Evolutionary conservation across 2,329 filamentous ascomycete species (phyloP).

Genomic region (Beauveria asiatica): DNA sequence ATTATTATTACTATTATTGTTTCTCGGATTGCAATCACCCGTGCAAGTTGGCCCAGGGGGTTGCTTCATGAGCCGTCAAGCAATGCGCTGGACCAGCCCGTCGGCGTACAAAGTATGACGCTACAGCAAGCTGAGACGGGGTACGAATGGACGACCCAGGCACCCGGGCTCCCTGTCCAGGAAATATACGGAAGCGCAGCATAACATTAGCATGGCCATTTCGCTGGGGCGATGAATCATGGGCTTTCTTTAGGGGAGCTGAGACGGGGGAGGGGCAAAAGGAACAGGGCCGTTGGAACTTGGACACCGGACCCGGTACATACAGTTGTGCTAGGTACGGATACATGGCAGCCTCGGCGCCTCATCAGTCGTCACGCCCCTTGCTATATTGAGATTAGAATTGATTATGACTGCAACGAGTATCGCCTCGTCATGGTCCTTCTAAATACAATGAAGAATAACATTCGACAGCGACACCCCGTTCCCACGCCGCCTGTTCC

Average conservation of each 20-base stretch:
- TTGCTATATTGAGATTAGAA: neutral
- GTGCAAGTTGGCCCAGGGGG: too few species aligned
- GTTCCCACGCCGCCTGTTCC: neutral
- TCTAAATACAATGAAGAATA: neutral
- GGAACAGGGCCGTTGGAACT: neutral
- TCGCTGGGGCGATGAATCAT: conserved; percentile 5
- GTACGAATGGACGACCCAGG: neutral
- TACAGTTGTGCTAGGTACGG: neutral
- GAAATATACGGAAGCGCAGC: neutral
- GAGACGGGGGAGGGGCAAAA: neutral
- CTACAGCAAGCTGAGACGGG: conserved; percentile 5
- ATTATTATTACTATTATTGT: neutral
- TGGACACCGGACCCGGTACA: too few species aligned
- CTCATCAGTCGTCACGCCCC: neutral
- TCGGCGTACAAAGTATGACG: neutral
- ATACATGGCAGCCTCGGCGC: neutral
- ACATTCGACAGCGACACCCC: neutral
- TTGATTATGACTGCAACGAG: neutral
- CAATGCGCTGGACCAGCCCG: neutral
- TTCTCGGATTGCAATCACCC: too few species aligned
- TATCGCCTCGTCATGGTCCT: neutral
- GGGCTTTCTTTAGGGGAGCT: neutral
- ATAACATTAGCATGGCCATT: conserved; percentile 1
- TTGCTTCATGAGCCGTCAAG: neutral
- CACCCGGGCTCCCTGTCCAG: neutral